Conservation (phyloP, 805 yeast genomes). For the Blastobotrys americana region DNA sequence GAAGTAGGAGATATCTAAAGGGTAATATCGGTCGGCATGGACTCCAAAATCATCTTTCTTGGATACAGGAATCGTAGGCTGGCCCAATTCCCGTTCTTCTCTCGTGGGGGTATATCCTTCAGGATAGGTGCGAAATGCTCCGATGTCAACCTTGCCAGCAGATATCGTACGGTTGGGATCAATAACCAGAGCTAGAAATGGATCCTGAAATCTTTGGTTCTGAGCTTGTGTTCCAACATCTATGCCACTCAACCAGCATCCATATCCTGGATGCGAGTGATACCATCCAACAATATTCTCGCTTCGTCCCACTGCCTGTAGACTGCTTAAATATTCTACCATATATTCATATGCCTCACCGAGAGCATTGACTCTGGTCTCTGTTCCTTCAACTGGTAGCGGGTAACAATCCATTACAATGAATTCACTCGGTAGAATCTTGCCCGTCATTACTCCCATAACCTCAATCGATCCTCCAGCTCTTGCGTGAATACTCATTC, state of each 20-base stretch:
- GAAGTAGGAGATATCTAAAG: slow-evolving; percentile 56
- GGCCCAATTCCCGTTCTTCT: slow-evolving; percentile 14
- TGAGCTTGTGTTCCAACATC: slow-evolving; percentile 84
- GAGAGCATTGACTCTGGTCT: slow-evolving; percentile 90
- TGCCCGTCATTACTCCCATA: slow-evolving; percentile 93
- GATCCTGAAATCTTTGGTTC: slow-evolving; percentile 86
- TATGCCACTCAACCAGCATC: slow-evolving; percentile 91
- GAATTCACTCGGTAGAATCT: slow-evolving; percentile 43
- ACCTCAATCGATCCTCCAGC: slow-evolving; percentile 83
- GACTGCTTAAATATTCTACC: slow-evolving; percentile 67
- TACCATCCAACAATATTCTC: slow-evolving; percentile 94
- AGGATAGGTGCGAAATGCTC: slow-evolving; percentile 74
- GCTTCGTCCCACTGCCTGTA: slow-evolving; percentile 43
- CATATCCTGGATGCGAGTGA: slow-evolving; percentile 94
- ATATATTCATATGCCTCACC: slow-evolving; percentile 91
- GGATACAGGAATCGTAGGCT: slow-evolving; percentile 38
- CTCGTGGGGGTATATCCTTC: slow-evolving; percentile 29
- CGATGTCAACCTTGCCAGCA: slow-evolving; percentile 68
- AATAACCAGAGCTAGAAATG: slow-evolving; percentile 79
- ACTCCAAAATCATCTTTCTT: slow-evolving; percentile 60
- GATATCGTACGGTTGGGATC: slow-evolving; percentile 67
- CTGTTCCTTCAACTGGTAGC: slow-evolving; percentile 93
- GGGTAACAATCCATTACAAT: slow-evolving; percentile 72
- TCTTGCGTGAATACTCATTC: slow-evolving; percentile 74
- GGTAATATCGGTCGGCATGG: slow-evolving; percentile 62